Evolutionary conservation across 345 rosid genomes (phyloP).

Genomic region (Syzygium aqueum): DNA sequence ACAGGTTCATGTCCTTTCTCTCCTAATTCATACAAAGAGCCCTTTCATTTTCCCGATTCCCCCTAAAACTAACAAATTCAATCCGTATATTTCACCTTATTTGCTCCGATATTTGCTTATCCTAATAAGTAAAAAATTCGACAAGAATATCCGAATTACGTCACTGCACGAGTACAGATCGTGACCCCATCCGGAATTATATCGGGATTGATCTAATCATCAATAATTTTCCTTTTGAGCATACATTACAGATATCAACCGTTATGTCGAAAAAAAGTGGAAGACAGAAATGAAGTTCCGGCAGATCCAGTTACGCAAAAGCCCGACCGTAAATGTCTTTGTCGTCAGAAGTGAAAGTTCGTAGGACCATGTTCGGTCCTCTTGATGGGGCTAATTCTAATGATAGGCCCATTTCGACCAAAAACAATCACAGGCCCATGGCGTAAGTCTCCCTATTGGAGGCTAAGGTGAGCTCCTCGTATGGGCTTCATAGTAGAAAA

Average conservation of each 20-base stretch:
- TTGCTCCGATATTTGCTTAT: not conserved
- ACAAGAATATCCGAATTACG: not conserved
- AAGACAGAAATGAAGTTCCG: not conserved
- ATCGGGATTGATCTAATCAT: not conserved
- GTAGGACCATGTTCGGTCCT: not conserved
- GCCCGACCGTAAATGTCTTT: no score
- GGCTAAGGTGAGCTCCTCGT: not conserved
- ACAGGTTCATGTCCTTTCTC: not conserved
- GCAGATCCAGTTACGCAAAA: no score
- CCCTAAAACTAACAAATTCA: not conserved
- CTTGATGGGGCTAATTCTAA: not conserved
- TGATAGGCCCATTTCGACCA: not conserved
- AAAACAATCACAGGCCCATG: no score
- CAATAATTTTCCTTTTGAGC: not conserved
- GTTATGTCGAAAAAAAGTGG: not conserved
- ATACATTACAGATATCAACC: not conserved
- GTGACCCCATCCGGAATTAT: not conserved
- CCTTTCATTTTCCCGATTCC: not conserved
- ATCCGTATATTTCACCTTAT: not conserved
- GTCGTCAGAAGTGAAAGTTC: not conserved
- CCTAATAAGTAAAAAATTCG: not conserved
- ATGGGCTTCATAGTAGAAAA: not conserved
- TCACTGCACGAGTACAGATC: not conserved
- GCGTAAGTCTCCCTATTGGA: no score
- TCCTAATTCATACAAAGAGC: not conserved